Base-by-base conservation (phyloP, 192 early-diverging fungal species). In the Jimgerdemannia flammicorona region DNA sequence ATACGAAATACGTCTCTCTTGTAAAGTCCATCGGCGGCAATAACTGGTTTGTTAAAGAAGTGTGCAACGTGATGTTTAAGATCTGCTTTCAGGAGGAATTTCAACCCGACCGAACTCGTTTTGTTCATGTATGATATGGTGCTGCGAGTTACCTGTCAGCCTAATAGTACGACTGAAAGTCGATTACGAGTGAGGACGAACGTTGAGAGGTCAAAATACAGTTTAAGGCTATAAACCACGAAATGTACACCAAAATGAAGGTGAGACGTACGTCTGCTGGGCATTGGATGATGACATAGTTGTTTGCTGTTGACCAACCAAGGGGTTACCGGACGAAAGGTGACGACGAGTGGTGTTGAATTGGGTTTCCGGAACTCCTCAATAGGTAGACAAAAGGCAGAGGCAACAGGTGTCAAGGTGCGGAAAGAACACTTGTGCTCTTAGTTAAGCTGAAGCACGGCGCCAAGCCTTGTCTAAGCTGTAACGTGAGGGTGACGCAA, bases 1-100 rank as follows among this genome's bases (percentile, higher is more conserved):
- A 86, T 87, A 90, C 90, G 90, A 77, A 97, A 97, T 17, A 97
- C 82, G 80, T 99, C 96, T 70, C 93, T 91, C 81, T 96, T 97
- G 83, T 90, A 88, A 71, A 99, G 88, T 72, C 93, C 91, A 83
- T 96, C 94, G 11, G 96, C 97, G 44, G 95, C 94, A 78, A 99
- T 92, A 66, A 99, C 92, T 85, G 75, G 39, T 42, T 19, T 4
- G 67, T 18, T 10, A 68, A 41, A 20, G 40, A 14, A 40, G 18
- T 18, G 18, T 18, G 9, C 6, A 40, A 41, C 29, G 29, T 68
- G 40, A 68, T 4, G 19, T 68, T 20, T 41, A 68, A 6, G 67
- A 9, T 8, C 7, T 7, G 67, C 7, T 68, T 68, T 19, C 67
- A 68, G 19, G 14, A 59, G 14, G 14, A 59, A 59, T 10, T 10